Conservation (phyloP, 2,329 filamentous ascomycete species). For the Botrytis paeoniae region DNA sequence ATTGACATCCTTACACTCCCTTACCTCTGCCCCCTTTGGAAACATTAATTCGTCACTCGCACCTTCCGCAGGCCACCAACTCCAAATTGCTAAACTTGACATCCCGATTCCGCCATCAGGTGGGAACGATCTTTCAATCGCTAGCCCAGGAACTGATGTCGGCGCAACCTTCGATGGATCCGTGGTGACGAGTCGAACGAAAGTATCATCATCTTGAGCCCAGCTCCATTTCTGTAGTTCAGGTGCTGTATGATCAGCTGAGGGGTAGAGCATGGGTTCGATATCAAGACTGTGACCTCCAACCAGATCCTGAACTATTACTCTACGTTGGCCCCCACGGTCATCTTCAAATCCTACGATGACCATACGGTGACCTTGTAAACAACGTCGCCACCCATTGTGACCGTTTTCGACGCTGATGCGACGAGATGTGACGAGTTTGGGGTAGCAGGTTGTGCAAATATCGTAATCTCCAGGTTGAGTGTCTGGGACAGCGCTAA, state of each 20-base stretch:
- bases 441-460: slow-evolving; percentile 73
- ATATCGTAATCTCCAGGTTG: slow-evolving; percentile 78
- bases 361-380: slow-evolving; percentile 78
- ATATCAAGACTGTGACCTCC: slow-evolving; percentile 70
- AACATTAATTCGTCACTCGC: slow-evolving; percentile 75
- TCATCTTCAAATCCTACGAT: slow-evolving; percentile 72
- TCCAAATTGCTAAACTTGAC: slow-evolving; percentile 65
- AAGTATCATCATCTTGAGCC: slow-evolving; percentile 41
- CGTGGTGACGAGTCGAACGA: slow-evolving; percentile 49
- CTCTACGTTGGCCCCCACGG: slow-evolving; percentile 63
- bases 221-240: slow-evolving; percentile 53
- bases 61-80: slow-evolving; percentile 67
- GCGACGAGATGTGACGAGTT: slow-evolving; percentile 58
- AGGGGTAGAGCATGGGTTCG: slow-evolving; percentile 39
- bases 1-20: slow-evolving; percentile 82
- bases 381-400: slow-evolving; percentile 79
- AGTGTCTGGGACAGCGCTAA: slow-evolving; percentile 49
- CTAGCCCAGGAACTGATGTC: slow-evolving; percentile 27
- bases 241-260: slow-evolving; percentile 30
- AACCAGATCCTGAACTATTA: slow-evolving; percentile 69
- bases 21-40: slow-evolving; percentile 76
- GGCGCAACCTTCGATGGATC: slow-evolving; percentile 48
- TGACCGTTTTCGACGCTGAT: slow-evolving; percentile 74
- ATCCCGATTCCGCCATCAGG: slow-evolving; percentile 72
- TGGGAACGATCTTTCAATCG: slow-evolving; percentile 51